Conservation (phyloP, 2,329 filamentous ascomycete genomes). For the Colletotrichum abscissum region DNA sequence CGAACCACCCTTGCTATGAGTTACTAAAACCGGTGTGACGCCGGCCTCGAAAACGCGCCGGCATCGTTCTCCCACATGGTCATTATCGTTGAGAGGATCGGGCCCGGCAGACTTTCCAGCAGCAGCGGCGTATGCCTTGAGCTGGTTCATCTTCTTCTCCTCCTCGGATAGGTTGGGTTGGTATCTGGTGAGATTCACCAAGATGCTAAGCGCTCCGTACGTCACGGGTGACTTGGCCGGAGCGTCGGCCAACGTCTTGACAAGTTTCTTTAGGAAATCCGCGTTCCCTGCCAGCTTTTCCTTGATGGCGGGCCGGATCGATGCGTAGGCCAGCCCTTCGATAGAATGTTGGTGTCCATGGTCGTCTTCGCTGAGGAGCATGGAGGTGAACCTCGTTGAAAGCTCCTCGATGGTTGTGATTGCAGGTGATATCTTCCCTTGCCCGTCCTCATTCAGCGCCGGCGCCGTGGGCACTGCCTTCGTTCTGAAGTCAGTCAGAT, state of each 20-base stretch:
- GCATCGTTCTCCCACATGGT: constrained; percentile 81
- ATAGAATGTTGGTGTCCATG: constrained; percentile 76
- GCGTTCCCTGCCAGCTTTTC: constrained; percentile 79
- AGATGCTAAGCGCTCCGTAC: constrained; percentile 87
- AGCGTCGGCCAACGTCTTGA: constrained; percentile 70
- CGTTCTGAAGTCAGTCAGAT: constrained; percentile 59
- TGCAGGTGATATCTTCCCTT: constrained; percentile 61
- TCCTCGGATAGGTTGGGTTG: constrained; percentile 84
- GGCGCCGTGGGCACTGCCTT: constrained; percentile 66
- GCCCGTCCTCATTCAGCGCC: constrained; percentile 49
- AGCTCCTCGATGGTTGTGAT: constrained; percentile 74
- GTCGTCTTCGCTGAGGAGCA: constrained; percentile 71
- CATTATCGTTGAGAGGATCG: constrained; percentile 80
- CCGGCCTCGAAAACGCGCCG: constrained; percentile 82
- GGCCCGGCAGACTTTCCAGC: constrained; percentile 72
- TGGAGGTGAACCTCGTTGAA: constrained; percentile 71
- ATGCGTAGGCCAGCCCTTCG: constrained; percentile 93
- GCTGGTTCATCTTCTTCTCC: constrained; percentile 88
- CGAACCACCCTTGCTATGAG: constrained; percentile 79
- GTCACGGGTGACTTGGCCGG: constrained; percentile 76
- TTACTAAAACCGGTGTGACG: constrained; percentile 80
- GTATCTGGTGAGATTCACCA: constrained; percentile 87
- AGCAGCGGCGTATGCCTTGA: constrained; percentile 94
- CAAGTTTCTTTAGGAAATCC: constrained; percentile 75
- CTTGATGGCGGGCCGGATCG: constrained; percentile 86